Evolutionary conservation across 768 basidiomycete genomes (phyloP).

Genomic region (Trametes cingulata): DNA sequence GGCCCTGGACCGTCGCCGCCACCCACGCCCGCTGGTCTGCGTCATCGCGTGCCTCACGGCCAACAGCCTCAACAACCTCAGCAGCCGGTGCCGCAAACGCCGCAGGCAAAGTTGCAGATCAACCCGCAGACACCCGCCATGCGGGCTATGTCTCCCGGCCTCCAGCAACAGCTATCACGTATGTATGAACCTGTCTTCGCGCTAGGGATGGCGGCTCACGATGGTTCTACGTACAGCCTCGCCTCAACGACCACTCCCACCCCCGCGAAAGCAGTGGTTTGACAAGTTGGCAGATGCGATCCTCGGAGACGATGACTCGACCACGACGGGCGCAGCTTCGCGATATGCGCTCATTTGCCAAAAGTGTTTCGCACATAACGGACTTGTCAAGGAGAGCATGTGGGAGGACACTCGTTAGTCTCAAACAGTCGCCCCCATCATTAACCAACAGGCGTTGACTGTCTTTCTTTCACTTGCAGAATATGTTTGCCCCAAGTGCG

Average conservation of each 20-base stretch:
- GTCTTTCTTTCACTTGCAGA: conserved; percentile 54
- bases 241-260: conserved; percentile 44
- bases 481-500: conserved; percentile 85
- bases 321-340: conserved; percentile 39
- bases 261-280: conserved; percentile 76
- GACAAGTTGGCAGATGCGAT: conserved; percentile 88
- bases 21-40: conserved; percentile 34
- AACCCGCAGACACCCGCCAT: conserved; percentile 25
- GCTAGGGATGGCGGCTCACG: not conserved
- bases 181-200: not conserved
- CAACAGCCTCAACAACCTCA: conserved; percentile 14
- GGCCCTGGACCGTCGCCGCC: conserved; percentile 32
- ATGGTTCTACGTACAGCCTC: conserved; percentile 30
- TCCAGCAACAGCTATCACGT: conserved; percentile 44
- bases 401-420: conserved; percentile 85
- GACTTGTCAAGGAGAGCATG: conserved; percentile 77
- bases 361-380: conserved; percentile 86
- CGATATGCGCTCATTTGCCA: conserved; percentile 87
- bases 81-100: conserved; percentile 32
- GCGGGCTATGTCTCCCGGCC: conserved; percentile 25
- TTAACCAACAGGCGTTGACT: not conserved
- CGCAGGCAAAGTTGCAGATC: conserved; percentile 28
- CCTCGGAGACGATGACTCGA: conserved; percentile 68
- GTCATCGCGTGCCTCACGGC: conserved; percentile 41
- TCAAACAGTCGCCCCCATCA: too few relatives aligned